Percentiles rank a stretch among this genome's conserved stretches.
Conservation (phyloP, 2,329 filamentous ascomycete genomes). For the Alternaria viburni region DNA sequence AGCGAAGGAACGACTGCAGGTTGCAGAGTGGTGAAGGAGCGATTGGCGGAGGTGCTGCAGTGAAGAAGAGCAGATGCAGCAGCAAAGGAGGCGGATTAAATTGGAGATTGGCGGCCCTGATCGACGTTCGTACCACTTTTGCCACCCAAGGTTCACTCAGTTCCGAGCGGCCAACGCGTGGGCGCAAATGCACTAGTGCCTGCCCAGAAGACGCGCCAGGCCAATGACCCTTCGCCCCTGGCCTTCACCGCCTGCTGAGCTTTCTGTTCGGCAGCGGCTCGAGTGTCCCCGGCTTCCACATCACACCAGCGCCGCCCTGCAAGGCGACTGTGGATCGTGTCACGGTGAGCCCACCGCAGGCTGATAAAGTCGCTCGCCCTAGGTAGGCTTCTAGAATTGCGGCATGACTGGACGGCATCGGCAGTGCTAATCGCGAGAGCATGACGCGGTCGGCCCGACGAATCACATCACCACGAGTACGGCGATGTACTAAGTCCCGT, state of each 20-base stretch:
- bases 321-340: slow-evolving; percentile 21
- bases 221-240: slow-evolving; percentile 18
- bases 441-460: slow-evolving; percentile 1
- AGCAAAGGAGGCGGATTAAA: slow-evolving; percentile 40
- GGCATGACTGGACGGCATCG: not conserved
- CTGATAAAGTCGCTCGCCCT: slow-evolving; percentile 14
- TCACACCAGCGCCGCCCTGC: slow-evolving; percentile 19
- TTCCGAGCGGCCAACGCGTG: slow-evolving; percentile 19
- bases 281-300: slow-evolving; percentile 12
- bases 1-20: slow-evolving; percentile 23
- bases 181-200: slow-evolving; percentile 18
- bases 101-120: slow-evolving; percentile 34
- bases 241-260: slow-evolving; percentile 26
- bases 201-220: slow-evolving; percentile 13
- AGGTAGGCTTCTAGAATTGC: not conserved
- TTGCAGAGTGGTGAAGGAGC: slow-evolving; percentile 11
- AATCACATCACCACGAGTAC: slow-evolving; percentile 8
- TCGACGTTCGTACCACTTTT: slow-evolving; percentile 38
- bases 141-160: slow-evolving; percentile 27
- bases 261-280: slow-evolving; percentile 23
- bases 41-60: slow-evolving; percentile 21
- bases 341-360: slow-evolving; percentile 28
- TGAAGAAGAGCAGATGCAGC: slow-evolving; percentile 20
- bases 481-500: not conserved
- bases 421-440: not conserved